Base-by-base conservation (phyloP, 169 alveolate genomes). In the Eimeria sp. region DNA sequence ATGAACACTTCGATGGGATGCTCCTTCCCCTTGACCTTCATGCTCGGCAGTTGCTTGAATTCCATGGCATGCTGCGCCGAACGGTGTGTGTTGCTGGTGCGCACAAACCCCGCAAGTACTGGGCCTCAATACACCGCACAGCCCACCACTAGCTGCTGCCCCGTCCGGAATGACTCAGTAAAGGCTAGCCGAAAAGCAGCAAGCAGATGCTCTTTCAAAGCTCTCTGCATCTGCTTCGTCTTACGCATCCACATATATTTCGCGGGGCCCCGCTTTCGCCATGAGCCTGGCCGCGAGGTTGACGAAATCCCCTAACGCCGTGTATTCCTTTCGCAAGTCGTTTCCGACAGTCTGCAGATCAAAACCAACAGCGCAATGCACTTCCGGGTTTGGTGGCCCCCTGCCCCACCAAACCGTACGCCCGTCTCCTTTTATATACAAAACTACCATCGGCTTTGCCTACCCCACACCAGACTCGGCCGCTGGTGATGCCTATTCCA, bases 221-320 rank as follows among this genome's bases (percentile, higher is more conserved):
- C 43, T 57, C 16, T 27, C 57, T 67, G 30, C 34, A 27, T 30
- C 49, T 20, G 72, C 73, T 14, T 43, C n/a, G 67, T 16, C 96
- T 67, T 65, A 95, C 97, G 83, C 96, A 47, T 97, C 97, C 47
- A 92, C 95, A 70, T 95, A 88, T 63, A 97, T 95, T 73, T 95
- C 97, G 47, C 96, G 96, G 27, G 95, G 96, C 30, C 97, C 95
- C 11, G 98, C 98, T 94, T 96, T 96, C 25, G 96, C 97, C 98
- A 97, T 97, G 49, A 97, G 96, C 63, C 98, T 96, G 9, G 98
- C 98, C 25, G 98, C 92, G 22, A 97, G 87, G 49, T 98, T 98
- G 76, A 98, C 99, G 34, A 97, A 96, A 96, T 98, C 98, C n/a
- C 99, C 99, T 89, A 98, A 70, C 51, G 98, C 98, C 0, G 99